phyloP scores from a whole-genome alignment of 1,139 yeast genomes.

The Candida albicans region DNA sequence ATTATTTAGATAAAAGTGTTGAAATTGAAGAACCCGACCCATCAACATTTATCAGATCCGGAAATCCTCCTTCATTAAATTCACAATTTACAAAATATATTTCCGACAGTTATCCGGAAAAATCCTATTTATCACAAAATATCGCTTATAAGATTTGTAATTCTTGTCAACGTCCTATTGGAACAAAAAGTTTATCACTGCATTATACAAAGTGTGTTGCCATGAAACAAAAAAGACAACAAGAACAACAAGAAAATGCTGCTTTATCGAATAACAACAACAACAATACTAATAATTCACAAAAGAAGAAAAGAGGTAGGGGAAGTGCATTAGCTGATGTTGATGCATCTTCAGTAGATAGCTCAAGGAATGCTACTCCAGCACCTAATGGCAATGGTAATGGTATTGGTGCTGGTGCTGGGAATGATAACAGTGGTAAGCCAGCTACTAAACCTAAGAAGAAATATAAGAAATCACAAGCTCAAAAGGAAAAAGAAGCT shows the following conservation, averaged over 20 bases:
- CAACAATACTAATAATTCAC: slow-evolving; percentile 17
- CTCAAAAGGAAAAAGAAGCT: slow-evolving; percentile 48
- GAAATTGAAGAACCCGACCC: slow-evolving; percentile 23
- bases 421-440: slow-evolving; percentile 16
- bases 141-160: slow-evolving; percentile 64
- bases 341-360: slow-evolving; percentile 44
- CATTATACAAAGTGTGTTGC: slow-evolving; percentile 53
- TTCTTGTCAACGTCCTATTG: slow-evolving; percentile 63
- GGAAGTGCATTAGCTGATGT: slow-evolving; percentile 28
- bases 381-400: slow-evolving; percentile 23
- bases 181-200: slow-evolving; percentile 42
- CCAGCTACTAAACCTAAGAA: slow-evolving; percentile 36
- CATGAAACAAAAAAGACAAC: slow-evolving; percentile 43
- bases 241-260: slow-evolving; percentile 21
- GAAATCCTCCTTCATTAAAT: no score
- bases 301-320: slow-evolving; percentile 39
- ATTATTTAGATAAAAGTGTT: slow-evolving; percentile 50
- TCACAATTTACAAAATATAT: slow-evolving; percentile 16
- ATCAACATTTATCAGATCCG: no score
- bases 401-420: slow-evolving; percentile 4
- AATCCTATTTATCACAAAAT: slow-evolving; percentile 44
- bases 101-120: slow-evolving; percentile 27
- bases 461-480: slow-evolving; percentile 46
- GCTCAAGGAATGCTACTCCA: slow-evolving; percentile 43
- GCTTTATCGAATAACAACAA: slow-evolving; percentile 9